These are phyloP conservation scores for Aspergillus aculeatinus DNA, from an alignment of 2,329 filamentous ascomycete species.

Conservation along the genomic window DNA sequence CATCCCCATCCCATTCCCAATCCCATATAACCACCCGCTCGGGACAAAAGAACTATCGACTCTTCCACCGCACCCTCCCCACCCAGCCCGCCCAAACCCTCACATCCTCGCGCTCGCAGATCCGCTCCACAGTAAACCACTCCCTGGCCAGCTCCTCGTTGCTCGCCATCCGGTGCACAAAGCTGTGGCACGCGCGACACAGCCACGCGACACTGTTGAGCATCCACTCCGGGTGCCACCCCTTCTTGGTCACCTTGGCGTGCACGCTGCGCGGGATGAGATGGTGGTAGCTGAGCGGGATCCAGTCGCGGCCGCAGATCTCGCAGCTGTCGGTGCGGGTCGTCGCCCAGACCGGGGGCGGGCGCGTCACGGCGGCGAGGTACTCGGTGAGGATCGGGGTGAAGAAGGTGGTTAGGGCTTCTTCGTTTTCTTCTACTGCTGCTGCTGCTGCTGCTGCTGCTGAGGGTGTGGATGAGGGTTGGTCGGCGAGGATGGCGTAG, in stretches of 20 bases:
- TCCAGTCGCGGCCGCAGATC: conserved; percentile 71
- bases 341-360: conserved; percentile 63
- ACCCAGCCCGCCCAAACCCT: conserved; percentile 71
- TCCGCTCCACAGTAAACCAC: conserved; percentile 70
- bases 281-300: conserved; percentile 79
- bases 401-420: conserved; percentile 51
- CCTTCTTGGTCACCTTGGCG: conserved; percentile 70
- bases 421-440: no score
- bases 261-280: conserved; percentile 78
- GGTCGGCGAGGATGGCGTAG: conserved; percentile 60
- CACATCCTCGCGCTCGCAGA: conserved; percentile 71
- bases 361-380: conserved; percentile 55
- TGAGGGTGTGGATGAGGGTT: no score
- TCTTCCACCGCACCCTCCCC: conserved; percentile 71
- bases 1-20: no score
- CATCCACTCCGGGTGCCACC: conserved; percentile 74
- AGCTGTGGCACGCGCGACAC: conserved; percentile 78
- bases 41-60: conserved; percentile 35
- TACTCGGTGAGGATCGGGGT: conserved; percentile 64
- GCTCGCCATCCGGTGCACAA: conserved; percentile 71
- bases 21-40: no score
- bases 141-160: conserved; percentile 76
- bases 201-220: conserved; percentile 82
- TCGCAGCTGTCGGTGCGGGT: conserved; percentile 66
- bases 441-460: no score